Conservation (phyloP, 352 stramenopile genomes). For the Thraustochytrium sp. region DNA sequence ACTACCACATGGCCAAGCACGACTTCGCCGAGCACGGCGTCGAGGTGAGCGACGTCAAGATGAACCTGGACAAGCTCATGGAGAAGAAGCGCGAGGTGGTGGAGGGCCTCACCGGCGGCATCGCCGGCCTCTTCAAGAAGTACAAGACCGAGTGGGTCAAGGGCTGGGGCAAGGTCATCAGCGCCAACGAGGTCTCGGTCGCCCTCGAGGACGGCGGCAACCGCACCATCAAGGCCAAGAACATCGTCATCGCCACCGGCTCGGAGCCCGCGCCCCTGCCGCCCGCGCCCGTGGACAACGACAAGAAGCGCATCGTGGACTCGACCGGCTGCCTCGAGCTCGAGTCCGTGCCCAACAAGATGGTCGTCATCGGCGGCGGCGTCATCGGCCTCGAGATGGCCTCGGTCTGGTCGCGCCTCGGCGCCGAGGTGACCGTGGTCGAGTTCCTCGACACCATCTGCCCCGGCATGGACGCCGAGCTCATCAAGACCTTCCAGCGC, state of each 20-base stretch:
- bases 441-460: conserved; percentile 94
- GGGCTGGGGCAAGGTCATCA: conserved; percentile 85
- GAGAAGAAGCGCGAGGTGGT: conserved; percentile 90
- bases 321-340: conserved; percentile 92
- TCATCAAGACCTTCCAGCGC: conserved; percentile 93
- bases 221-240: conserved; percentile 89
- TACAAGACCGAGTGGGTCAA: conserved; percentile 98
- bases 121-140: conserved; percentile 97
- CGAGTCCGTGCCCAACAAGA: conserved; percentile 80
- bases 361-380: conserved; percentile 93
- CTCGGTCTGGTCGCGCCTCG: conserved; percentile 93
- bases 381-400: conserved; percentile 98
- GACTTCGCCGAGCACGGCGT: conserved; percentile 94
- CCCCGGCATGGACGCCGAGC: conserved; percentile 73
- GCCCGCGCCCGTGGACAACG: conserved; percentile 94
- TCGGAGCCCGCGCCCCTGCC: conserved; percentile 86
- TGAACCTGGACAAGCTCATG: conserved; percentile 94
- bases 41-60: conserved; percentile 69
- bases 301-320: conserved; percentile 92
- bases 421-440: conserved; percentile 91
- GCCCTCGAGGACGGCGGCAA: conserved; percentile 78
- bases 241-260: conserved; percentile 88
- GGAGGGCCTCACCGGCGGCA: conserved; percentile 85
- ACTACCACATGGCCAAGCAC: conserved; percentile 85
- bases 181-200: conserved; percentile 83